These are phyloP conservation scores for Herpotrichia juniperi DNA, from an alignment of 2,329 filamentous ascomycete genomes.

Conservation along the genomic window DNA sequence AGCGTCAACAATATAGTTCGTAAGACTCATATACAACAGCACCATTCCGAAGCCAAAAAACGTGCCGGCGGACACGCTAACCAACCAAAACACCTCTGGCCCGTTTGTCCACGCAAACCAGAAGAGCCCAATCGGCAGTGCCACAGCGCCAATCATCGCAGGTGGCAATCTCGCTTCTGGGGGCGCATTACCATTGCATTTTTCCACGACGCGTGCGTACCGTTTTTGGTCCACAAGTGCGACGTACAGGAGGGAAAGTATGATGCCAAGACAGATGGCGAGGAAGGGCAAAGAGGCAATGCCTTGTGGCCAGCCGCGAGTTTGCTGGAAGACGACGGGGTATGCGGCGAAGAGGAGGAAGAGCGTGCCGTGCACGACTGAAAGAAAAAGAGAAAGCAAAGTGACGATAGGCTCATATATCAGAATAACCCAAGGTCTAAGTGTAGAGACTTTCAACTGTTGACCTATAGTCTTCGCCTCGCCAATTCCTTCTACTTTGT, in stretches of 20 bases:
- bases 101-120: slow-evolving; percentile 61
- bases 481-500: slow-evolving; percentile 25
- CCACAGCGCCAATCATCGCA: slow-evolving; percentile 64
- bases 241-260: slow-evolving; percentile 21
- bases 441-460: slow-evolving; percentile 53
- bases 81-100: slow-evolving; percentile 61
- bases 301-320: slow-evolving; percentile 53
- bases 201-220: slow-evolving; percentile 16
- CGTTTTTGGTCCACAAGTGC: slow-evolving; percentile 22
- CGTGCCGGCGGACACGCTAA: slow-evolving; percentile 56
- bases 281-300: slow-evolving; percentile 67
- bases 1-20: slow-evolving; percentile 72
- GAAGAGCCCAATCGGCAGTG: slow-evolving; percentile 63
- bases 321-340: slow-evolving; percentile 38
- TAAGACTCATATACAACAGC: slow-evolving; percentile 49
- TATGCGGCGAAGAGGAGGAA: slow-evolving; percentile 47
- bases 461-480: slow-evolving; percentile 49
- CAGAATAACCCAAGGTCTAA: slow-evolving; percentile 40
- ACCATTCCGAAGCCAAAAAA: slow-evolving; percentile 53
- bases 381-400: slow-evolving; percentile 39
- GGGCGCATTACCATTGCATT: slow-evolving; percentile 1
- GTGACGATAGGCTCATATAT: slow-evolving; percentile 40
- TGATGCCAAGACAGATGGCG: slow-evolving; percentile 64
- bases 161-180: slow-evolving; percentile 64
- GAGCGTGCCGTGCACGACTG: slow-evolving; percentile 42